phyloP scores from a whole-genome alignment of 805 yeast species.

The Yamadazyma takamatsuzukensis region DNA sequence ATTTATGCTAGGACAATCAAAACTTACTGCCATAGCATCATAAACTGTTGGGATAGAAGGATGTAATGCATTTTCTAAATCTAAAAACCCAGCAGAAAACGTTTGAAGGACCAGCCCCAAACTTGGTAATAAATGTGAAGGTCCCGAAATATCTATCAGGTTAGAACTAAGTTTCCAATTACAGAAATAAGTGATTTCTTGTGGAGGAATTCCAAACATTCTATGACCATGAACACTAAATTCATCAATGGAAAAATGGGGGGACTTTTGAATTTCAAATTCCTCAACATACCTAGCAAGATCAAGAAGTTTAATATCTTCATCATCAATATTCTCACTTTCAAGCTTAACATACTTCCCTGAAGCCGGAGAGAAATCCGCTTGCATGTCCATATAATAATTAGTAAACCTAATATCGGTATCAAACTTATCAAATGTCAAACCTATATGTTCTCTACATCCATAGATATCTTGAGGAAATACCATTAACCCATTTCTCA shows the following conservation, averaged over 20 bases:
- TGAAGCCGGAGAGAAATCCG: constrained; percentile 58
- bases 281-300: constrained; percentile 11
- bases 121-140: constrained; percentile 42
- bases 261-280: constrained; percentile 9
- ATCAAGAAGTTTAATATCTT: constrained; percentile 19
- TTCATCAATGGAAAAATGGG: constrained; percentile 56
- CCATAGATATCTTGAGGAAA: constrained; percentile 74
- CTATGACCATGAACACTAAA: constrained; percentile 78
- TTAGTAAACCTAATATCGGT: constrained; percentile 84
- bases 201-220: constrained; percentile 89
- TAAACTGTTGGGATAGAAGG: constrained; percentile 51
- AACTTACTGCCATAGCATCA: constrained; percentile 67
- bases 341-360: constrained; percentile 28
- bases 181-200: constrained; percentile 82
- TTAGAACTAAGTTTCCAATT: constrained; percentile 85
- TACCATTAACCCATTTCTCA: constrained; percentile 64
- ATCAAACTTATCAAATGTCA: constrained; percentile 62
- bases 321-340: constrained; percentile 18
- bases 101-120: constrained; percentile 41
- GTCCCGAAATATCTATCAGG: constrained; percentile 48
- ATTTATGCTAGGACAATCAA: constrained; percentile 47
- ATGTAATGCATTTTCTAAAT: constrained; percentile 71
- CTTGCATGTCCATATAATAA: constrained; percentile 90
- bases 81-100: constrained; percentile 61
- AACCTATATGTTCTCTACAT: constrained; percentile 54